Percentiles rank a stretch among this genome's conserved stretches.
These are phyloP conservation scores for Penicillium silybi DNA, from an alignment of 495 filamentous ascomycete species.

Conservation along the genomic window DNA sequence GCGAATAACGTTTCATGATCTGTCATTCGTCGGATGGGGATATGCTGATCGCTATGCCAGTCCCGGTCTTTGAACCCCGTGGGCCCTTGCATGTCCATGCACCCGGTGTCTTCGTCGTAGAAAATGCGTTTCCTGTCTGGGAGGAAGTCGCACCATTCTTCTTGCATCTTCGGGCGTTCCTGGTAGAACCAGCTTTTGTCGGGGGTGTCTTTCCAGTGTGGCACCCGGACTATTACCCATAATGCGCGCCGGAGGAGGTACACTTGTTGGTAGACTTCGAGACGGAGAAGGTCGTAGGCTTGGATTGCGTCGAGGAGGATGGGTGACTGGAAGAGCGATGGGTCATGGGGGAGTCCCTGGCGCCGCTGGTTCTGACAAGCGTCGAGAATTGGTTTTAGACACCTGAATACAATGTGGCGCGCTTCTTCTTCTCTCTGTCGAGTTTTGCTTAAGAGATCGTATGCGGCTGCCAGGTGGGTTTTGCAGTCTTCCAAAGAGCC, in stretches of 20 bases:
- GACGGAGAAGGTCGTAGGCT: constrained; percentile 33
- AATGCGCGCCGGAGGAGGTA: constrained; percentile 13
- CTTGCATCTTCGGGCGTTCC: constrained; percentile 38
- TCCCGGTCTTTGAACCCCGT: constrained; percentile 2
- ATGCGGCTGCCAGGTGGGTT: constrained; percentile 24
- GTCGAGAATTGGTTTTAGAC: constrained; percentile 17
- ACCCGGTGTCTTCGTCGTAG: constrained; percentile 7
- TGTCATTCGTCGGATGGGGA: constrained; percentile 7
- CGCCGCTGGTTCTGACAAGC: not conserved
- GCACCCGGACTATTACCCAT: not conserved
- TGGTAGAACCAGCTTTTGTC: constrained; percentile 25
- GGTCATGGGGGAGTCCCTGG: not conserved
- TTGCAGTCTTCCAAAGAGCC: constrained; percentile 19
- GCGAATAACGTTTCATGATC: constrained; percentile 4
- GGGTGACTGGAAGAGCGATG: constrained; percentile 19
- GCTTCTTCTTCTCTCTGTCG: constrained; percentile 24
- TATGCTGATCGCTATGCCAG: not conserved
- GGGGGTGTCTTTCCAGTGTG: constrained; percentile 19
- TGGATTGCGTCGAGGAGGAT: constrained; percentile 34
- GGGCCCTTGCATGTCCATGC: constrained; percentile 7
- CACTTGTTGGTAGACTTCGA: constrained; percentile 31
- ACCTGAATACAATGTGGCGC: constrained; percentile 21
- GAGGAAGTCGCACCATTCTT: constrained; percentile 50
- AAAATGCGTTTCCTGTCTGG: constrained; percentile 24
- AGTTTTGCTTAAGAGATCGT: constrained; percentile 29